phyloP scores from a whole-genome alignment of 192 early-diverging fungal genomes.

The Coemansia erecta region DNA sequence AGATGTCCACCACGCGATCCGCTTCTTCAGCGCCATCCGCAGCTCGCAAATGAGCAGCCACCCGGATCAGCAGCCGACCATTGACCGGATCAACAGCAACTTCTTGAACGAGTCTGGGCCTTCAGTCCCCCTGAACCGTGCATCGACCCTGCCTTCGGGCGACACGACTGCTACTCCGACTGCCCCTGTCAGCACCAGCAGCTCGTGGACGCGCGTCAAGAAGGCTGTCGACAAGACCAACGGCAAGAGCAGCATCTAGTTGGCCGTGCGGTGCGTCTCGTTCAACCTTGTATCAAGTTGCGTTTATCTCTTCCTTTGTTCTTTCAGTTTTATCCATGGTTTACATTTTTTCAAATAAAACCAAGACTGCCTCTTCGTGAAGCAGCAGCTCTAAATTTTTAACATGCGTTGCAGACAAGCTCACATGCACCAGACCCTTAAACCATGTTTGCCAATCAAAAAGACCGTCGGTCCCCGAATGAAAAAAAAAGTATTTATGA shows the following conservation, averaged over 20 bases:
- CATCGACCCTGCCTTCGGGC: constrained; percentile 27
- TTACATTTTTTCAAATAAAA: constrained; percentile 4
- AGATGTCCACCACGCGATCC: constrained; percentile 41
- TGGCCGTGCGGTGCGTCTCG: neutral
- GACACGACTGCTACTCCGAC: constrained; percentile 32
- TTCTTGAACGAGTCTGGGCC: constrained; percentile 31
- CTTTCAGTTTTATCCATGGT: no score
- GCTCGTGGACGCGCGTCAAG: constrained; percentile 44
- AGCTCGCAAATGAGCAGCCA: constrained; percentile 37
- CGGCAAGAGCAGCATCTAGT: constrained; percentile 6
- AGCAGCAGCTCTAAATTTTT: no score
- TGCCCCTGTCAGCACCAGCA: constrained; percentile 38
- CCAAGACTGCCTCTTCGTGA: no score
- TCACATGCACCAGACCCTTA: constrained; percentile 2
- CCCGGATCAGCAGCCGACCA: neutral
- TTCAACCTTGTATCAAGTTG: neutral
- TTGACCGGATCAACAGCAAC: constrained; percentile 10
- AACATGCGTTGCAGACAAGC: no score
- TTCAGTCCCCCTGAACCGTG: constrained; percentile 6
- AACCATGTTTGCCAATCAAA: neutral
- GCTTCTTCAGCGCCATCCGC: constrained; percentile 57
- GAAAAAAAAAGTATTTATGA: neutral
- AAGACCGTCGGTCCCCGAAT: neutral
- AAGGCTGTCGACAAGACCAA: constrained; percentile 34
- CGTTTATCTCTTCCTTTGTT: constrained; percentile 5